Base-by-base conservation (phyloP, 73 alveolate genomes). In the Effrenium voratum region DNA sequence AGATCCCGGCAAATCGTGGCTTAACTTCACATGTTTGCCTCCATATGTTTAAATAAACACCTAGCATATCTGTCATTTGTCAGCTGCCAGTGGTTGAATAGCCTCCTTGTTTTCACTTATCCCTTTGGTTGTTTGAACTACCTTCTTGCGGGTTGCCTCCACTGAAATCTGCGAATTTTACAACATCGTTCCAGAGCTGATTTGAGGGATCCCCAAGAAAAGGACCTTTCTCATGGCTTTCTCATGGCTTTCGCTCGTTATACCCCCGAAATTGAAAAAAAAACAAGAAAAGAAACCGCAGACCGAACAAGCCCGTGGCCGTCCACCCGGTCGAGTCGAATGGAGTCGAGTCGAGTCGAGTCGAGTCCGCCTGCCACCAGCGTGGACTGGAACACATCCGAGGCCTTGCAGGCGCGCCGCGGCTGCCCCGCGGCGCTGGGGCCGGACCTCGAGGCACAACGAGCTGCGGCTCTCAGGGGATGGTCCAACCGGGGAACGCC, bases 381-480 rank as follows among this genome's bases (percentile, higher is more conserved):
- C 85, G 41, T 88, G 63, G 96, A 88, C 75, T 88, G 86, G 26
- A 86, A 85, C 43, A n/a, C n/a, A n/a, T 88, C 96, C 86, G 60
- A 12, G 46, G 96, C 55, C 60, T 24, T 16, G 96, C 96, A 88
- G 32, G 84, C 73, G 43, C 96, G 80, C 34, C 96, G 96, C 22
- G 96, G 86, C 34, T 88, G 86, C n/a, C 96, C 96, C 1, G 49
- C 44, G 0, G 63, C 82, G 38, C 86, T 66, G 36, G 96, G 96
- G 15, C 96, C 95, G 5, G 95, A 87, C 95, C 95, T 87, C 2
- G 26, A 19, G 8, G 66, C 19, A 52, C 32, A 1, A 2, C 10
- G 30, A 5, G 26, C 34, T 26, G 47, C 4, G 44, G 81, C 28
- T 5, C 26, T 70, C 4, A 5, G 4, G 45, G 49, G 49, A 2